Conservation (phyloP, 306 rosid species). For the Phaseolus lunatus region DNA sequence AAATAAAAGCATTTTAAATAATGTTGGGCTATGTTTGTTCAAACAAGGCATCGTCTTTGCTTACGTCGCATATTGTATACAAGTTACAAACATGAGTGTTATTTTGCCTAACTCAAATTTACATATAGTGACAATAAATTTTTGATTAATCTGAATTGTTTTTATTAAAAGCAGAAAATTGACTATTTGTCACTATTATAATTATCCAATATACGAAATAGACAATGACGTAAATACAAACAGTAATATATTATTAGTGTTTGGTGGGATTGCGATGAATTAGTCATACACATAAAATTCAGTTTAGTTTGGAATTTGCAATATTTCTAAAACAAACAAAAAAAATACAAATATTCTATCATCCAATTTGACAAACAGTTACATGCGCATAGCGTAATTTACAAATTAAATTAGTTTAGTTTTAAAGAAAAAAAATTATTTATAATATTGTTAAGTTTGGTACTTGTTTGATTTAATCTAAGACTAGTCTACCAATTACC, state of each 20-base stretch:
- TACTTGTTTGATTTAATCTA: too few relatives aligned
- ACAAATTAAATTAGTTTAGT: too few relatives aligned
- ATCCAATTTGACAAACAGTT: too few relatives aligned
- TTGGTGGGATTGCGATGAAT: not conserved
- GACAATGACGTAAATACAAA: constrained; percentile 21
- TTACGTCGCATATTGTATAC: not conserved
- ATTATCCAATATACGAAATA: not conserved
- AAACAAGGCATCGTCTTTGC: not conserved
- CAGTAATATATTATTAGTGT: not conserved
- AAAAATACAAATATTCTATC: too few relatives aligned
- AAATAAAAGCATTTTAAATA: not conserved
- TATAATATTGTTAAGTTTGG: too few relatives aligned
- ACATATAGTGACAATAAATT: not conserved
- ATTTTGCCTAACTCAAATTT: not conserved
- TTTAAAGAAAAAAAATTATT: too few relatives aligned
- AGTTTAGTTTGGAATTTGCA: too few relatives aligned
- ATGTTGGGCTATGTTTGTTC: not conserved
- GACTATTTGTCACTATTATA: not conserved
- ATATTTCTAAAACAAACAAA: too few relatives aligned
- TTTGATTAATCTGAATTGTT: not conserved
- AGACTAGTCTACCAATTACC: too few relatives aligned
- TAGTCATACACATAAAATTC: too few relatives aligned
- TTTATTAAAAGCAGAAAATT: not conserved
- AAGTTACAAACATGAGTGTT: not conserved
- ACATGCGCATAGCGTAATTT: too few relatives aligned